These are phyloP conservation scores for Albatrellus ellisii DNA, from an alignment of 768 basidiomycete species.

Conservation along the genomic window DNA sequence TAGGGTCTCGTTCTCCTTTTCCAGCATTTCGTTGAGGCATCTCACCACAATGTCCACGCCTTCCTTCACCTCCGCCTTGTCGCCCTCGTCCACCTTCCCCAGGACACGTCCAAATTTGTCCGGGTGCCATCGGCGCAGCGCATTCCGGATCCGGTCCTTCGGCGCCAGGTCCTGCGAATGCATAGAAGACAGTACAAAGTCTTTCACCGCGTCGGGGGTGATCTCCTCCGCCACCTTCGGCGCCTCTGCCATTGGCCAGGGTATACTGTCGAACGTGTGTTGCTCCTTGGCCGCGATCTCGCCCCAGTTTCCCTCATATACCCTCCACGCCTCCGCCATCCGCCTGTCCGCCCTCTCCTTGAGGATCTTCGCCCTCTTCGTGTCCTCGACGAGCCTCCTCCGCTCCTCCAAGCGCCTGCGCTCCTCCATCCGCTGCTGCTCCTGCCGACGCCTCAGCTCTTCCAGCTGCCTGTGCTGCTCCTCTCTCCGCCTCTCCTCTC, in stretches of 20 bases:
- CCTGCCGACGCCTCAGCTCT: background rate
- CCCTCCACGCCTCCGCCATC: slow-evolving; percentile 43
- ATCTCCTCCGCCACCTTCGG: slow-evolving; percentile 38
- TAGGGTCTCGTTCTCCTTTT: slow-evolving; percentile 5
- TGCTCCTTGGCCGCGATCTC: slow-evolving; percentile 22
- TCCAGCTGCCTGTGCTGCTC: background rate
- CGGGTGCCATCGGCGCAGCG: slow-evolving; percentile 71
- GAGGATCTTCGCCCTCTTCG: background rate
- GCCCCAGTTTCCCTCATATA: slow-evolving; percentile 62
- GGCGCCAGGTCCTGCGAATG: slow-evolving; percentile 46
- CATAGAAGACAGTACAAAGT: slow-evolving; percentile 50
- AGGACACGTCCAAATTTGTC: slow-evolving; percentile 57
- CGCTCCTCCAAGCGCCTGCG: background rate
- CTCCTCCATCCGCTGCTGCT: background rate
- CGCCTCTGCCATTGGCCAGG: slow-evolving; percentile 48
- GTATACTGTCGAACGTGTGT: slow-evolving; percentile 48
- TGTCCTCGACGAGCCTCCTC: slow-evolving; percentile 7
- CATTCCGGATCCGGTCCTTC: slow-evolving; percentile 54
- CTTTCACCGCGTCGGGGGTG: slow-evolving; percentile 35
- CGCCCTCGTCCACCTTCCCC: slow-evolving; percentile 35
- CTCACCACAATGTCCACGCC: slow-evolving; percentile 54
- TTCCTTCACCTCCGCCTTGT: slow-evolving; percentile 41
- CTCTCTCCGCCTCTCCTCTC: background rate
- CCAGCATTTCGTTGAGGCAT: slow-evolving; percentile 18
- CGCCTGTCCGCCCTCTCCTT: slow-evolving; percentile 4